phyloP scores from a whole-genome alignment of 495 filamentous ascomycete genomes.

The Penicillium paxilli region DNA sequence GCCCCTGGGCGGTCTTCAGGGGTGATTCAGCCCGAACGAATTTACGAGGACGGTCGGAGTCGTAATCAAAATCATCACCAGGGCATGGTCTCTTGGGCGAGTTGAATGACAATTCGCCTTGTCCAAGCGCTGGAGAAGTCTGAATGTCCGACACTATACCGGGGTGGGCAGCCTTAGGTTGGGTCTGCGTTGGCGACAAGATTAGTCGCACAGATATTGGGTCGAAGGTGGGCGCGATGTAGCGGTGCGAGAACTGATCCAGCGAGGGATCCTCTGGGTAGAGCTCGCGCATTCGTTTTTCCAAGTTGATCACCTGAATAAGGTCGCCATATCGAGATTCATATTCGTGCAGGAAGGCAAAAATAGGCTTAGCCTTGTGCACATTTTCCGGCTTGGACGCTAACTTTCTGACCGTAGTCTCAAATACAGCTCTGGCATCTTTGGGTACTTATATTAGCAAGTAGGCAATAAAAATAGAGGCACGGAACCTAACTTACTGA shows the following conservation, averaged over 20 bases:
- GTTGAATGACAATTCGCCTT: slow-evolving; percentile 49
- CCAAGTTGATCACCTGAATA: slow-evolving; percentile 81
- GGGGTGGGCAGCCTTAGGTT: slow-evolving; percentile 51
- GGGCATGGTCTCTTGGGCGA: slow-evolving; percentile 77
- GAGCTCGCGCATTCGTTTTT: slow-evolving; percentile 87
- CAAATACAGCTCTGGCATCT: slow-evolving; percentile 95
- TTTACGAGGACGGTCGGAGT: slow-evolving; percentile 72
- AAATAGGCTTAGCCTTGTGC: slow-evolving; percentile 78
- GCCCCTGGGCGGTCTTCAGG: slow-evolving; percentile 79
- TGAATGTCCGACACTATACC: slow-evolving; percentile 37
- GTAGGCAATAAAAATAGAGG: neutral
- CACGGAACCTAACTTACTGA: slow-evolving; percentile 62
- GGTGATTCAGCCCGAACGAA: slow-evolving; percentile 80
- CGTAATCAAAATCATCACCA: slow-evolving; percentile 69
- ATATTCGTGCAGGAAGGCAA: slow-evolving; percentile 88
- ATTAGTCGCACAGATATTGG: slow-evolving; percentile 79
- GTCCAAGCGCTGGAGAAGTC: slow-evolving; percentile 56
- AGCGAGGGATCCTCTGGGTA: slow-evolving; percentile 85
- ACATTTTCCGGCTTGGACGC: slow-evolving; percentile 69
- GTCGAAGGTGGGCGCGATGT: slow-evolving; percentile 64
- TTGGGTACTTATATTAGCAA: slow-evolving; percentile 23
- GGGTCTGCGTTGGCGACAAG: slow-evolving; percentile 76
- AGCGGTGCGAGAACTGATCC: slow-evolving; percentile 72
- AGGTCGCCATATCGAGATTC: slow-evolving; percentile 94
- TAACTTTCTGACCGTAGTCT: slow-evolving; percentile 81